phyloP scores from a whole-genome alignment of 2,329 filamentous ascomycete species.

The Colletotrichum brevisporum region DNA sequence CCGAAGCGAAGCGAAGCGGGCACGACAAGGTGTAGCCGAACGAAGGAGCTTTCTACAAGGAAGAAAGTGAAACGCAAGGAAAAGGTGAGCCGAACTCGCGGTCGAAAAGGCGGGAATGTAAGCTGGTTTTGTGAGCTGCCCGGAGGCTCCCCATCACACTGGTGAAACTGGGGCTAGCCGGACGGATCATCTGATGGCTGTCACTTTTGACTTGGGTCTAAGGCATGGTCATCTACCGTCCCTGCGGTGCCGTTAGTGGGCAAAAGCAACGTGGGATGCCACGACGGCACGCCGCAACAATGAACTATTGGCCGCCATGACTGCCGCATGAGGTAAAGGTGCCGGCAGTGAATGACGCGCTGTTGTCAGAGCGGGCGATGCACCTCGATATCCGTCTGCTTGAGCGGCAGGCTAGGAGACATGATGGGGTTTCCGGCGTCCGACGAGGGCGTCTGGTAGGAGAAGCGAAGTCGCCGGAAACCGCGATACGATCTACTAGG shows the following conservation, averaged over 20 bases:
- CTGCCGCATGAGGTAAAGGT: slow-evolving; percentile 33
- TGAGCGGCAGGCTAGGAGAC: slow-evolving; percentile 2
- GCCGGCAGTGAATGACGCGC: slow-evolving; percentile 34
- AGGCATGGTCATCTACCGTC: slow-evolving; percentile 36
- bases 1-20: slow-evolving; percentile 19
- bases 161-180: slow-evolving; percentile 40
- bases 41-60: slow-evolving; percentile 27
- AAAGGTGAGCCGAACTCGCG: slow-evolving; percentile 11
- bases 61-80: slow-evolving; percentile 37
- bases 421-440: slow-evolving; percentile 8
- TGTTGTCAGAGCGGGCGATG: slow-evolving; percentile 37
- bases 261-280: slow-evolving; percentile 39
- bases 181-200: slow-evolving; percentile 40
- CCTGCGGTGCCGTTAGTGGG: slow-evolving; percentile 35
- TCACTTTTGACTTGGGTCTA: slow-evolving; percentile 29
- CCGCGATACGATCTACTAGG: neutral
- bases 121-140: slow-evolving; percentile 40
- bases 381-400: slow-evolving; percentile 28
- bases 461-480: neutral
- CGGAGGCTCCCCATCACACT: slow-evolving; percentile 33
- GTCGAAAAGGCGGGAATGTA: slow-evolving; percentile 31
- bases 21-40: neutral
- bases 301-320: slow-evolving; percentile 41
- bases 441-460: slow-evolving; percentile 1
- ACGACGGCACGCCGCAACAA: slow-evolving; percentile 32